Base-by-base conservation (phyloP, 306 rosid species). In the Vicia villosa region DNA sequence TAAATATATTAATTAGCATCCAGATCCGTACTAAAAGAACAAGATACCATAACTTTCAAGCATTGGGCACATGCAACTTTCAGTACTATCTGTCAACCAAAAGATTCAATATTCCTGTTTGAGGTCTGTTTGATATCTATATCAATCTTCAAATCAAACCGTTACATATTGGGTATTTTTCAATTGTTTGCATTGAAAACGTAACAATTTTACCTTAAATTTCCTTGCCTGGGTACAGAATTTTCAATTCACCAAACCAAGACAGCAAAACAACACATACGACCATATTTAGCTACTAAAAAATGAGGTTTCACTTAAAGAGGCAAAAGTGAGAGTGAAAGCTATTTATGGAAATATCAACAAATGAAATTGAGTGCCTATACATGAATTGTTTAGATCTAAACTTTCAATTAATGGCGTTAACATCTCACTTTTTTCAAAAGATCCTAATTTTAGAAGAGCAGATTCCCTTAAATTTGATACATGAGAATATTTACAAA, bases 21-120 rank as follows among this genome's bases (percentile, higher is more conserved):
- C 61, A 13, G 17, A 24, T 24, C 28, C 1, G 5, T 55, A 21
- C 65, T 7, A 63, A 41, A 22, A 22, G 12, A 64, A 42, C 36
- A 42, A 20, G 45, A 32, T 22, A 24, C 21, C 49, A 45, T 15
- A 56, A 22, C 61, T 67, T 75, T 5, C 69, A 58, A 36, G 62
- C 74, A 67, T 24, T 67, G 46, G 15, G 32, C 24, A 66, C 17
- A 57, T 45, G 55, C 37, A 36, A 41, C 32, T 46, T 70, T 45
- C 36, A 38, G 43, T 42, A 69, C 21, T 12, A 47, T 68, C 37
- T 16, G 28, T 10, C 38, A 67, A 37, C 59, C 46, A 34, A 30
- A 34, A 45, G 28, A 38, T 20, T 38, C 40, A 60, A 40, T 4
- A 34, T 34, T 59, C 22, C 28, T 61, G 30, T 32, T 32, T 32